Percentiles rank a stretch among this genome's conserved stretches.
Conservation (phyloP, 2,329 filamentous ascomycete genomes). For the Fonsecaea monophora region DNA sequence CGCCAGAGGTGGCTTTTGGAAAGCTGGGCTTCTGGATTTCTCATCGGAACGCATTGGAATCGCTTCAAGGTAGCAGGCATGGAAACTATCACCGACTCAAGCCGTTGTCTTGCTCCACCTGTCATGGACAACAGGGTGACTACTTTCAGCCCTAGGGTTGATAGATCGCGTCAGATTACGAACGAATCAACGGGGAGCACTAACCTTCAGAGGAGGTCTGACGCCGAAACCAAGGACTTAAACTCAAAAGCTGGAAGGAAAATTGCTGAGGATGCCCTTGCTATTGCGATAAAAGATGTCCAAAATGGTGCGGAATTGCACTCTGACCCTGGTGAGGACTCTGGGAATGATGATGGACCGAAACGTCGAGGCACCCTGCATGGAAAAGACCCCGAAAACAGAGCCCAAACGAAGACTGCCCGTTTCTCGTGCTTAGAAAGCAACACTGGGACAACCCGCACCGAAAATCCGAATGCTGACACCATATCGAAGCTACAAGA, state of each 20-base stretch:
- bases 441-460: conserved; percentile 52
- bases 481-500: conserved; percentile 79
- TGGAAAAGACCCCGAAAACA: background rate
- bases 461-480: conserved; percentile 71
- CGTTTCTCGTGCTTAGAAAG: conserved; percentile 67
- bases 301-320: conserved; percentile 10
- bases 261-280: conserved; percentile 37
- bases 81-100: conserved; percentile 4
- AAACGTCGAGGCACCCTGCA: background rate
- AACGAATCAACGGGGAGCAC: background rate
- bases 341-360: background rate
- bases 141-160: background rate
- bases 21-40: conserved; percentile 64
- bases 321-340: conserved; percentile 19
- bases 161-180: background rate
- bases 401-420: conserved; percentile 43
- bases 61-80: conserved; percentile 62
- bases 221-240: background rate
- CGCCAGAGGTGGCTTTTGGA: conserved; percentile 73
- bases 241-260: conserved; percentile 42
- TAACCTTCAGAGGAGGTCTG: background rate
- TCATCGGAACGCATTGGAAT: conserved; percentile 65
- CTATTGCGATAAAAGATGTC: conserved; percentile 43
- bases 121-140: background rate
- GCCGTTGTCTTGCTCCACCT: background rate